Evolutionary conservation across 2,329 filamentous ascomycete genomes (phyloP), one percentile per base, ranked within the genome.

Genomic region (Trichoderma lentiforme): DNA sequence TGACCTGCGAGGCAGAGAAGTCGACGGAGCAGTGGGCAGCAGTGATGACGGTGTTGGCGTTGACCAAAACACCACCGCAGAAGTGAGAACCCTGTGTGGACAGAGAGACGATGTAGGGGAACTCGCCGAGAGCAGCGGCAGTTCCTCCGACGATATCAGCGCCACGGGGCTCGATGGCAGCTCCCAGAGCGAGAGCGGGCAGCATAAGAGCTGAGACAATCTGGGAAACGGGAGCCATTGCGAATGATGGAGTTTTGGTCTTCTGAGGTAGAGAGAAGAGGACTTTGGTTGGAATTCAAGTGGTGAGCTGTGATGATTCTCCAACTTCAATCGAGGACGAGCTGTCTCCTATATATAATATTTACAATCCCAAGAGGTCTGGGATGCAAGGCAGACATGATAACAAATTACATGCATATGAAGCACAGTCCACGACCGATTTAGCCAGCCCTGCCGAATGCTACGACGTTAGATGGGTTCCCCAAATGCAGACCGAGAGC

Each of bases 41-140:
- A 6, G 79, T 80, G 66, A 80, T 4, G 70, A 80, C 79, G 21
- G 78, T 80, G 72, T 76, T 75, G 73, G 78, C 75, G 72, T 79
- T 78, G 57, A 80, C 28, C 24, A 80, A 73, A 15, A 74, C 67
- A 24, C 79, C 79, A 21, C 79, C 79, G 43, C 79, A 80, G 74
- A 77, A 77, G 57, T 78, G 74, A 28, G 47, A 56, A 51, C 18
- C 72, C 67, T 39, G 63, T 68, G 30, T 51, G 47, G 73, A 70
- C 57, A 80, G 72, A 71, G 73, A 74, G 65, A 80, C 79, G 24
- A 80, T 79, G 77, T 75, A 80, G 34, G 79, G 79, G 61, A 80
- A 80, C 18, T 80, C 79, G 28, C 76, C 78, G 26, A 73, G 24
- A 3, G n/a, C 18, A 34, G 78, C 78, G 15, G 34, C 56, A 3